Conservation (phyloP, 805 yeast genomes). For the Jamesozyma spencerorum region DNA sequence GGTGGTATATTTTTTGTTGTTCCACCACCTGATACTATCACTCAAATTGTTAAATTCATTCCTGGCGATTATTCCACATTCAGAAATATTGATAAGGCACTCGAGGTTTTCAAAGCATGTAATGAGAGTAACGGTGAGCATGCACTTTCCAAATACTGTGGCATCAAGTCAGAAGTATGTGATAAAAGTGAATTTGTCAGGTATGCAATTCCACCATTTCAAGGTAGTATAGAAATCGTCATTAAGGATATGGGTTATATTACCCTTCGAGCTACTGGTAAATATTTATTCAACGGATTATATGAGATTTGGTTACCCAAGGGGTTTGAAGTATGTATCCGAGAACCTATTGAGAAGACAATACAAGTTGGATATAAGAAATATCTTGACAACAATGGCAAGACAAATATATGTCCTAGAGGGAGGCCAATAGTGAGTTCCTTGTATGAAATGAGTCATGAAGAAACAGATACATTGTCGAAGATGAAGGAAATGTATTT, state of each 20-base stretch:
- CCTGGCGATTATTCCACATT: constrained; percentile 33
- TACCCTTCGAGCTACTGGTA: constrained; percentile 52
- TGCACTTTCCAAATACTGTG: constrained; percentile 27
- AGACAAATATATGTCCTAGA: constrained; percentile 16
- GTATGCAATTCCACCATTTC: constrained; percentile 61
- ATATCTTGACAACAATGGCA: constrained; percentile 30
- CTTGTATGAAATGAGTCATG: constrained; percentile 20
- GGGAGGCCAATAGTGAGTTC: constrained; percentile 22
- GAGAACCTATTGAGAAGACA: constrained; percentile 39
- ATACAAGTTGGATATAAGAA: constrained; percentile 25
- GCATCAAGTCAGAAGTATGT: constrained; percentile 10
- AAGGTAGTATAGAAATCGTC: constrained; percentile 57
- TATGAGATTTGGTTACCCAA: constrained; percentile 47
- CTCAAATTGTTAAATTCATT: constrained; percentile 39
- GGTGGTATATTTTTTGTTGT: constrained; percentile 56
- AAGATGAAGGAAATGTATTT: constrained; percentile 24
- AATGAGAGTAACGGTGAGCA: constrained; percentile 17
- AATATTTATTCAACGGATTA: constrained; percentile 26
- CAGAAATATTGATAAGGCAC: constrained; percentile 28
- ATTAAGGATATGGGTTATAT: constrained; percentile 57
- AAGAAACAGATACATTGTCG: constrained; percentile 15
- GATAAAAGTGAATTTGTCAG: constrained; percentile 28
- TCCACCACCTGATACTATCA: constrained; percentile 44
- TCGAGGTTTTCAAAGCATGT: constrained; percentile 20
- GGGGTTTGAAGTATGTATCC: constrained; percentile 43